A percentile compares a stretch with the other conserved stretches of the same genome.
These are phyloP conservation scores for Gynostemma pentaphyllum DNA, from an alignment of 306 rosid genomes.

Conservation along the genomic window DNA sequence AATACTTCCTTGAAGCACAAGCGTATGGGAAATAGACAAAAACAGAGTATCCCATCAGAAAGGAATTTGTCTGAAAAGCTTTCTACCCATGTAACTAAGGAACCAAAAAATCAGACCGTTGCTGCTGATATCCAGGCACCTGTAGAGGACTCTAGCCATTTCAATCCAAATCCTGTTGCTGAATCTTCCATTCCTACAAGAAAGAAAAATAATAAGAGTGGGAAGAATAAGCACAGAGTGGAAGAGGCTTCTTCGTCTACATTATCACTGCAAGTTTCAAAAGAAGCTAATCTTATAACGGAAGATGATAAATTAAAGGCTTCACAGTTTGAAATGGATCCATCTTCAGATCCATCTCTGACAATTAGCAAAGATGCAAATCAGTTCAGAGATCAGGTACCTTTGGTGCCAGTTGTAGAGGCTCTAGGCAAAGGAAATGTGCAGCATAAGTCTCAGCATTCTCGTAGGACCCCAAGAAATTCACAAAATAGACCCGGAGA, in stretches of 20 bases:
- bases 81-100: constrained; percentile 16
- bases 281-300: constrained; percentile 29
- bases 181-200: constrained; percentile 40
- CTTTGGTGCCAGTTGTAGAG: constrained; percentile 38
- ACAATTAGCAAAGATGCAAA: constrained; percentile 32
- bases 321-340: constrained; percentile 36
- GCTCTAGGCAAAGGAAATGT: constrained; percentile 40
- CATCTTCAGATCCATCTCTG: constrained; percentile 28
- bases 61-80: constrained; percentile 27
- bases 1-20: constrained; percentile 46
- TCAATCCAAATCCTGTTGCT: constrained; percentile 21
- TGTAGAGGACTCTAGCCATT: constrained; percentile 29
- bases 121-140: constrained; percentile 20
- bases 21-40: constrained; percentile 46
- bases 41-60: constrained; percentile 37
- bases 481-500: constrained; percentile 48
- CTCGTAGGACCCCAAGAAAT: constrained; percentile 56
- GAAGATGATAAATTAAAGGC: constrained; percentile 39
- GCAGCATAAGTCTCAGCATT: constrained; percentile 69
- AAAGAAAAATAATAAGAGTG: constrained; percentile 56
- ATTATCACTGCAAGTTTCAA: constrained; percentile 21
- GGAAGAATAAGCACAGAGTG: constrained; percentile 50
- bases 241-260: constrained; percentile 33
- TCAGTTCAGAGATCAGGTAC: constrained; percentile 37
- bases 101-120: constrained; percentile 26